Evolutionary conservation across 768 basidiomycete species (phyloP).

Genomic region (Pholiota microspora): DNA sequence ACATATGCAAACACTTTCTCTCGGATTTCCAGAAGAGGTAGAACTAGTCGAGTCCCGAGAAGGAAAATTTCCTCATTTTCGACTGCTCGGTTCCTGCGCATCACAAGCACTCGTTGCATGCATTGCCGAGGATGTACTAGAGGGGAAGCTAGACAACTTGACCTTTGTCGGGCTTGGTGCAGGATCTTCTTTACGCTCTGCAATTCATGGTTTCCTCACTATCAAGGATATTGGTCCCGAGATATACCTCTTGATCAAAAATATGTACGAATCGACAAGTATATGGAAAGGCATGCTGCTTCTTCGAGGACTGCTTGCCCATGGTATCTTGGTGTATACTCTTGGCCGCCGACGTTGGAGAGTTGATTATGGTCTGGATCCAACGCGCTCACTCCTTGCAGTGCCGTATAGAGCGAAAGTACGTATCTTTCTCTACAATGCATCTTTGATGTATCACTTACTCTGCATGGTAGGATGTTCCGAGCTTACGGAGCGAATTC

Average conservation of each 20-base stretch:
- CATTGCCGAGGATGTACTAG: conserved; percentile 9
- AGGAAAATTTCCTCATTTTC: conserved; percentile 14
- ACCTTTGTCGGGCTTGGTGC: conserved; percentile 13
- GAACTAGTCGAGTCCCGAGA: conserved; percentile 12
- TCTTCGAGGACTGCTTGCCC: conserved; percentile 41
- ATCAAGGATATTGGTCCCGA: background rate
- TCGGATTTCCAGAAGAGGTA: conserved; percentile 19
- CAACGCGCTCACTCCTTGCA: conserved; percentile 40
- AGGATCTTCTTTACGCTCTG: conserved; percentile 2
- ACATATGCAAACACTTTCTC: conserved; percentile 15
- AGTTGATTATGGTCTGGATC: conserved; percentile 50
- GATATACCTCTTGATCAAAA: conserved; percentile 8
- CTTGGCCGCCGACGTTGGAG: conserved; percentile 43
- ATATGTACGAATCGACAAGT: conserved; percentile 13
- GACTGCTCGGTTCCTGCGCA: conserved; percentile 11
- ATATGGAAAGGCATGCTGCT: conserved; percentile 39
- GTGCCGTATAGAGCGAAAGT: conserved; percentile 51
- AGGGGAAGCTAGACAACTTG: conserved; percentile 12
- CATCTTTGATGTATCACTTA: background rate
- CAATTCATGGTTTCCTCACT: conserved; percentile 9
- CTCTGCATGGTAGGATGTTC: conserved; percentile 33
- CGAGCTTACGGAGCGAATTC: conserved; percentile 45
- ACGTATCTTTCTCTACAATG: background rate
- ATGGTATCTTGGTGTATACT: conserved; percentile 36
- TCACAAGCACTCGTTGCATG: conserved; percentile 7